Evolutionary conservation across 345 rosid genomes (phyloP), one percentile per base, ranked within the genome.

Genomic region (Hirschfeldia incana): DNA sequence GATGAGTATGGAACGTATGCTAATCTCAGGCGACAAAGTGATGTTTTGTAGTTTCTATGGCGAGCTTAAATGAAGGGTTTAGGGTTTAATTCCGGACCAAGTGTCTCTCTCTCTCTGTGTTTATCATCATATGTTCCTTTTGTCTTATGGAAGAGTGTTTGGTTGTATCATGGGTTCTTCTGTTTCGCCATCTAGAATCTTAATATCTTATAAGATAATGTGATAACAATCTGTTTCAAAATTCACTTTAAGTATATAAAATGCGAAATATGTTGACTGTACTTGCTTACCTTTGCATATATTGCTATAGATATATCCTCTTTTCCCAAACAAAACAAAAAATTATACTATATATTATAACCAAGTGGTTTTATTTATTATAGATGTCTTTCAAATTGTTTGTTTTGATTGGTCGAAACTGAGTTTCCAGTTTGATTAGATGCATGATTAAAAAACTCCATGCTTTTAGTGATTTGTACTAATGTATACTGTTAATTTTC

Each of bases 391-490:
- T 26, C 28, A 51, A 51, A 53, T 67, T 42, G 33, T 42, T 15
- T 75, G 30, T 39, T 58, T 59, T 68, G 65, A 76, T 15, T 36
- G 39, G 72, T 75, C 37, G 13, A 60, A 8, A 12, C 44, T 17
- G 34, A 75, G 32, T 33, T 61, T 77, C 76, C 15, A 53, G 63
- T 62, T 53, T 53, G 70, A 70, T 64, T 70, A 46, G 53, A 69
- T 46, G 34, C 30, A 69, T 70, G 9, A 17, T 70, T 34, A 32
- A 8, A 3, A 69, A 0, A 51, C 39, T 34, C 44, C 29, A 60
- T 61, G 57, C 65, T 64, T 53, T 63, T 15, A 63, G 46, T 70
- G 58, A 17, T 13, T 2, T 34, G 15, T 69, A 42, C 33, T 61
- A 21, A 61, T 44, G 17, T 55, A 27, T 73, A 63, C 15, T 17